Percentiles rank a stretch among this genome's conserved stretches.
These are phyloP conservation scores for Auricularia sp. DNA, from an alignment of 768 basidiomycete genomes.

Conservation along the genomic window DNA sequence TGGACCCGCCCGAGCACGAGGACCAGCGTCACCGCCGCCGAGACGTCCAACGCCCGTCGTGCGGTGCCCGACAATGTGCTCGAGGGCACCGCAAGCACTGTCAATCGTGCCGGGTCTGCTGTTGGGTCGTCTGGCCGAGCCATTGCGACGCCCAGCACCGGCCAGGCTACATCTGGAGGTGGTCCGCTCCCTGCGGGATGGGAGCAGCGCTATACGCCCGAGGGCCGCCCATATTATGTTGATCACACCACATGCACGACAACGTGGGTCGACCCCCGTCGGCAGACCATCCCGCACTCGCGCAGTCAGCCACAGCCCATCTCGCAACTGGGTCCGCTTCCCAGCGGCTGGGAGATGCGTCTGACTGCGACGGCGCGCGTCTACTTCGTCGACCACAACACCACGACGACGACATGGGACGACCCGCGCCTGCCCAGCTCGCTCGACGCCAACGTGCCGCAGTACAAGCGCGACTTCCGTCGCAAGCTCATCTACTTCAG, in stretches of 20 bases:
- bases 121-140: slow-evolving; percentile 25
- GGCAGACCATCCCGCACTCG: slow-evolving; percentile 81
- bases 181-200: slow-evolving; percentile 92
- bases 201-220: slow-evolving; percentile 98
- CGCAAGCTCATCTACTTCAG: slow-evolving; percentile 99
- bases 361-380: slow-evolving; percentile 95
- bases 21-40: slow-evolving; percentile 61
- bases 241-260: slow-evolving; percentile 99
- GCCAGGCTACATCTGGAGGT: slow-evolving; percentile 56
- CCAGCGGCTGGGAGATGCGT: slow-evolving; percentile 99
- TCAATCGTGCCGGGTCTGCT: slow-evolving; percentile 17
- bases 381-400: slow-evolving; percentile 99
- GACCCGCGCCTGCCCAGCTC: slow-evolving; percentile 94
- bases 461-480: slow-evolving; percentile 99
- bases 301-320: slow-evolving; percentile 78
- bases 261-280: slow-evolving; percentile 97
- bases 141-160: slow-evolving; percentile 19
- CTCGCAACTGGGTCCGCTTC: slow-evolving; percentile 90
- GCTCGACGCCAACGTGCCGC: slow-evolving; percentile 91
- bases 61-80: slow-evolving; percentile 77
- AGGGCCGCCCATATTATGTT: slow-evolving; percentile 97
- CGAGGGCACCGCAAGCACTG: slow-evolving; percentile 48
- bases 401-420: slow-evolving; percentile 99
- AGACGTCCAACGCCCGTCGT: slow-evolving; percentile 77
- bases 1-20: slow-evolving; percentile 88